Evolutionary conservation across 129 eudicot genomes (phyloP), one percentile per base, ranked within the genome.

Genomic region (Chrysanthemum makinoi): DNA sequence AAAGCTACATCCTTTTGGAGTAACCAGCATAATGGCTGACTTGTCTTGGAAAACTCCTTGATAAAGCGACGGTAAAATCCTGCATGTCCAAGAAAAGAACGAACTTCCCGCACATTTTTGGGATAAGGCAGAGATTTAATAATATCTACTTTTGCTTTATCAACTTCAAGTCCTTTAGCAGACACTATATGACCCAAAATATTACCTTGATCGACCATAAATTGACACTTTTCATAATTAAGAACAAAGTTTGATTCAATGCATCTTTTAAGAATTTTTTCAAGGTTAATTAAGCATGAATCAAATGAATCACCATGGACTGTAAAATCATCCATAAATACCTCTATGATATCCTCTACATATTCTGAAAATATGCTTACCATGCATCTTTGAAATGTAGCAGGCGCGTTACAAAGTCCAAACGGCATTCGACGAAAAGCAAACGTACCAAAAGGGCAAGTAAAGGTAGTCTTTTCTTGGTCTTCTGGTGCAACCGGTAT

Each of bases 201-300:
- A 7, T 39, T 39, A 39, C 46, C 10, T 30, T 35, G 49, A 33
- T 63, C 68, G 8, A 63, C 68, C 68, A 63, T 63, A 39, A 63
- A 63, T 5, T 63, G 51, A 63, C 49, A 63, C 16, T 63, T 59
- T 63, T 63, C 68, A 63, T 63, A 63, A 11, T 63, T 63, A 3
- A 63, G 46, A 35, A 63, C 68, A 63, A 63, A 51, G 49, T 63
- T 39, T 3, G 68, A 4, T 2, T 63, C 68, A n/a, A 30, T 63
- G 19, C 68, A 63, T 30, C 46, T 39, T 15, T 39, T 39, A 39
- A 63, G 17, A 63, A 63, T 30, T 33, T 63, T 63, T 33, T 18
- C 18, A 6, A 35, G 49, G 17, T 33, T 63, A 5, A 6, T 35
- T 33, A 63, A 30, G 17, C 68, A 63, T 12, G 16, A 18, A 33